Percentiles rank a stretch among this genome's conserved stretches.
Evolutionary conservation across 371 early-diverging fungal species (phyloP).

Genomic region (Mortierella sp.): DNA sequence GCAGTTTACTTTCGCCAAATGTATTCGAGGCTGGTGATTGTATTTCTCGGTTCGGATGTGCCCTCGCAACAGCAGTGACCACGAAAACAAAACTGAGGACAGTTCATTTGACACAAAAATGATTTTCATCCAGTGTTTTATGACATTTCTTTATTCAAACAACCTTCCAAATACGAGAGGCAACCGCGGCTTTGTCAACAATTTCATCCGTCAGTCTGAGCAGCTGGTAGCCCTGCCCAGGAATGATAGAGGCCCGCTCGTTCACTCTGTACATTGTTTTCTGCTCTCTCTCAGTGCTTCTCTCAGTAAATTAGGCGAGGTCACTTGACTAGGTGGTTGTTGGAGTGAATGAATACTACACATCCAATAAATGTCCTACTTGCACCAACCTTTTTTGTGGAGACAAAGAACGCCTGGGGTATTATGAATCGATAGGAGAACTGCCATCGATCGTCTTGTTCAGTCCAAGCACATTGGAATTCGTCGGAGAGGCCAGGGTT

Average conservation of each 20-base stretch:
- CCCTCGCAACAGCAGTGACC: slow-evolving; percentile 3
- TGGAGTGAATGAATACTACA: too few relatives aligned
- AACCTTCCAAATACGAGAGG: background rate
- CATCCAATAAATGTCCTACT: too few relatives aligned
- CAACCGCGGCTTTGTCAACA: slow-evolving; percentile 4
- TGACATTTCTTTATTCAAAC: slow-evolving; percentile 13
- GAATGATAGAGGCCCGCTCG: background rate
- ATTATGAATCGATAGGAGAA: too few relatives aligned
- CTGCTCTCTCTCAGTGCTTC: too few relatives aligned
- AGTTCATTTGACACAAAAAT: slow-evolving; percentile 10
- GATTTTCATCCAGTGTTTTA: slow-evolving; percentile 9
- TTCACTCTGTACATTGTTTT: background rate
- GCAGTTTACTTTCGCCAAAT: slow-evolving; percentile 9
- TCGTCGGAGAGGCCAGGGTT: too few relatives aligned
- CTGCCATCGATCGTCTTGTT: too few relatives aligned
- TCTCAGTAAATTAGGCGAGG: too few relatives aligned
- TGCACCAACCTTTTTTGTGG: too few relatives aligned
- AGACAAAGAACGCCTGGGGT: too few relatives aligned
- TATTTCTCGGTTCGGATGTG: slow-evolving; percentile 5
- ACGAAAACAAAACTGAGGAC: slow-evolving; percentile 8
- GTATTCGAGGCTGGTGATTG: too few relatives aligned
- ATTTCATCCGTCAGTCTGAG: slow-evolving; percentile 13
- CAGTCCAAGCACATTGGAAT: too few relatives aligned
- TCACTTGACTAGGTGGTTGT: too few relatives aligned
- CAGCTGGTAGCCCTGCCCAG: background rate